Conservation (phyloP, 768 basidiomycete genomes). For the Boletus huronensis region DNA sequence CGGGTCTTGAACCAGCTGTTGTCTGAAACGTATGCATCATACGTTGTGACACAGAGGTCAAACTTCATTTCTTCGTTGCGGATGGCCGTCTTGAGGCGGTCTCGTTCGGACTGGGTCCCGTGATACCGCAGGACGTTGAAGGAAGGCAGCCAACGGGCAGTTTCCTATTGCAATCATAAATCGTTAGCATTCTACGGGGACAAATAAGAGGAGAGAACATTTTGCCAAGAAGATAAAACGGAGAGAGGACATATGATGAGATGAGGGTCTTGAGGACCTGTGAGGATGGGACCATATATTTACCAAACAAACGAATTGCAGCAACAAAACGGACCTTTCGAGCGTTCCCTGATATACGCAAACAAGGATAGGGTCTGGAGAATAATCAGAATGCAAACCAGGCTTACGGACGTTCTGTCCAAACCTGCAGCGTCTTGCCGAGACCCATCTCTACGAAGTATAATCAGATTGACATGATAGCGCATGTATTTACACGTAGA, state of each 20-base stretch:
- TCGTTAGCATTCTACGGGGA: neutral
- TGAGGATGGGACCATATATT: neutral
- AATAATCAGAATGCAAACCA: constrained; percentile 3
- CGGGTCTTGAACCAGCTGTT: constrained; percentile 58
- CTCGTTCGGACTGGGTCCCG: constrained; percentile 50
- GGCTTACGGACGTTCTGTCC: neutral
- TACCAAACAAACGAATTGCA: neutral
- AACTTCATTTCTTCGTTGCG: constrained; percentile 33
- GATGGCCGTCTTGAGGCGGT: constrained; percentile 47
- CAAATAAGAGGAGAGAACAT: constrained; percentile 31
- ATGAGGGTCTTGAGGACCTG: constrained; percentile 53
- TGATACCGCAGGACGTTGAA: constrained; percentile 59
- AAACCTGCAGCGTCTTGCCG: constrained; percentile 61
- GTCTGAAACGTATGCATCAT: constrained; percentile 59
- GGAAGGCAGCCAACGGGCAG: constrained; percentile 51
- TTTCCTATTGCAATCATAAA: constrained; percentile 37
- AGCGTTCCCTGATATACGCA: constrained; percentile 59
- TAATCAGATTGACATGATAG: neutral
- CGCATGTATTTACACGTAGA: neutral
- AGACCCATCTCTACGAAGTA: constrained; percentile 51
- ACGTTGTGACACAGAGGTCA: constrained; percentile 64
- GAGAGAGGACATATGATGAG: constrained; percentile 73
- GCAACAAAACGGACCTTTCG: constrained; percentile 33
- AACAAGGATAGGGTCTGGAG: constrained; percentile 56
- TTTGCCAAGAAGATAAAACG: constrained; percentile 57